These are phyloP conservation scores for Penicillium ochrochloron DNA, from an alignment of 495 filamentous ascomycete species.

Conservation along the genomic window DNA sequence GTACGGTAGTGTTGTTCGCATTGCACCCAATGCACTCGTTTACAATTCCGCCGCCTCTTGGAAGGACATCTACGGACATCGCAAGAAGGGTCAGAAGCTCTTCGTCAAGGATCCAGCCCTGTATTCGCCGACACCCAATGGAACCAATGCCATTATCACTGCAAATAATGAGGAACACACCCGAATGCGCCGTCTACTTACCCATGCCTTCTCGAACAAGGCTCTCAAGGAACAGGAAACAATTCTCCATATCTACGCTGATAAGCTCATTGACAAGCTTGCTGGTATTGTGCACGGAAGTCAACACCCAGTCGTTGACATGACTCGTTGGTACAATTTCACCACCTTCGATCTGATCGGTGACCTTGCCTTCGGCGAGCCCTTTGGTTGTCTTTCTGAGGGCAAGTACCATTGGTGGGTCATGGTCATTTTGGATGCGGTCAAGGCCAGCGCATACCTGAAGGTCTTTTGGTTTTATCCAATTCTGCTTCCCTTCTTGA, in stretches of 20 bases:
- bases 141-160: slow-evolving; percentile 25
- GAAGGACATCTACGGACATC: slow-evolving; percentile 62
- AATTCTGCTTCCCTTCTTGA: background rate
- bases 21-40: slow-evolving; percentile 38
- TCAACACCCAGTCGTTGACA: background rate
- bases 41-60: slow-evolving; percentile 61
- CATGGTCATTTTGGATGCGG: background rate
- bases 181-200: slow-evolving; percentile 45
- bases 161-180: slow-evolving; percentile 34
- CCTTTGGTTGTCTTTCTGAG: slow-evolving; percentile 49
- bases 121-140: slow-evolving; percentile 32
- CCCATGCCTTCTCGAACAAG: slow-evolving; percentile 55
- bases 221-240: slow-evolving; percentile 49
- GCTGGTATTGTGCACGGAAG: background rate
- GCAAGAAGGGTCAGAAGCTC: slow-evolving; percentile 34
- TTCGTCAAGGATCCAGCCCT: slow-evolving; percentile 43
- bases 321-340: slow-evolving; percentile 5
- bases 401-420: slow-evolving; percentile 20
- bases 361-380: slow-evolving; percentile 58
- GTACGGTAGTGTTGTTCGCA: slow-evolving; percentile 44
- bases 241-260: slow-evolving; percentile 25
- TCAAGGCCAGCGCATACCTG: slow-evolving; percentile 1
- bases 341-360: slow-evolving; percentile 64
- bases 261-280: slow-evolving; percentile 27
- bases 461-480: slow-evolving; percentile 5